Evolutionary conservation across 495 filamentous ascomycete species (phyloP).

Genomic region (Xylaria venustula): DNA sequence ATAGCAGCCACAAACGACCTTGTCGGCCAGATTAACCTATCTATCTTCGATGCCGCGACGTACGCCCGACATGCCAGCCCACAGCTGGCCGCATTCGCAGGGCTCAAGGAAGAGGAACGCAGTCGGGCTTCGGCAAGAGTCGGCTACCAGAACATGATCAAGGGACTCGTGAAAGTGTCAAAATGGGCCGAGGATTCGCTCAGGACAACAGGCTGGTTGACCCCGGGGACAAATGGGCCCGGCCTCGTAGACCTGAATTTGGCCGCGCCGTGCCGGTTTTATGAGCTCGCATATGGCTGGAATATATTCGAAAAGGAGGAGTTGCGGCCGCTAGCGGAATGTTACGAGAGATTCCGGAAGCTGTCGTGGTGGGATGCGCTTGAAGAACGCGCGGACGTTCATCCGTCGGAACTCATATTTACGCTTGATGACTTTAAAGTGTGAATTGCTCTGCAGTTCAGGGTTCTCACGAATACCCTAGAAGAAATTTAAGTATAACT

Average conservation of each 20-base stretch:
- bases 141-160: background rate
- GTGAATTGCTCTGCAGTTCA: background rate
- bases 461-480: background rate
- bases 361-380: background rate
- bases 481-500: too few relatives aligned
- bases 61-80: background rate
- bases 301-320: background rate
- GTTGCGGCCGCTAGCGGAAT: background rate
- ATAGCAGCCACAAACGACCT: background rate
- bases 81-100: background rate
- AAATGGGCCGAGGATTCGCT: background rate
- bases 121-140: background rate
- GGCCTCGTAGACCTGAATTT: background rate
- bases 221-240: background rate
- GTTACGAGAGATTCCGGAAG: background rate
- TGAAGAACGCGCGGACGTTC: background rate
- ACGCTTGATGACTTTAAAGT: background rate
- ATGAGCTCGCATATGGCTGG: background rate
- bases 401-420: background rate
- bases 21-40: background rate
- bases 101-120: background rate
- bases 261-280: background rate
- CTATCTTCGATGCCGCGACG: background rate
- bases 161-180: background rate
- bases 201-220: conserved; percentile 5